Evolutionary conservation across 495 filamentous ascomycete genomes (phyloP).

Genomic region (Aspergillus bridgeri): DNA sequence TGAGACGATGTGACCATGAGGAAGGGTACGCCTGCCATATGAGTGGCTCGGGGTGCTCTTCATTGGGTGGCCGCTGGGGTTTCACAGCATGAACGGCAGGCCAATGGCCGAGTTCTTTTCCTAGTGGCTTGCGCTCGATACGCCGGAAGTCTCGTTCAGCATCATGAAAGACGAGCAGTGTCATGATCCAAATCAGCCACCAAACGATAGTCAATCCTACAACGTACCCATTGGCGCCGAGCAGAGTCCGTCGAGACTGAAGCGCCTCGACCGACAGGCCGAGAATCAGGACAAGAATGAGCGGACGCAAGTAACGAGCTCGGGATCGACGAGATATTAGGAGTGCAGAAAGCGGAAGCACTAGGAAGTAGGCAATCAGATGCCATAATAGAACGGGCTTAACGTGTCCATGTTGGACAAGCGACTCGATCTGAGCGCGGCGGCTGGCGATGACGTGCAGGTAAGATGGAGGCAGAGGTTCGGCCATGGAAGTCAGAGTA

Average conservation of each 20-base stretch:
- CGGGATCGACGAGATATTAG: conserved; percentile 28
- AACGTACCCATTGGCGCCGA: conserved; percentile 63
- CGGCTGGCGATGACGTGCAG: conserved; percentile 14
- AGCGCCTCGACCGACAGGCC: conserved; percentile 40
- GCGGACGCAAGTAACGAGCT: conserved; percentile 41
- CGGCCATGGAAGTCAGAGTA: conserved; percentile 22
- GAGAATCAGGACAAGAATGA: conserved; percentile 52
- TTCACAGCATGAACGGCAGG: no score
- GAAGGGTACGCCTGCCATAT: conserved; percentile 73
- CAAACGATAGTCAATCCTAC: conserved; percentile 63
- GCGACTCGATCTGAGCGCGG: conserved; percentile 16
- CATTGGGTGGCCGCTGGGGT: background rate
- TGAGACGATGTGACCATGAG: conserved; percentile 57
- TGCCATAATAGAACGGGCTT: conserved; percentile 42
- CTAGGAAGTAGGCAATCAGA: conserved; percentile 23
- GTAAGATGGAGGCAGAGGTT: conserved; percentile 13
- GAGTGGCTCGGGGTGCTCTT: conserved; percentile 11
- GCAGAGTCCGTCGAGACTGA: conserved; percentile 44
- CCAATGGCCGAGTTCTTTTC: no score
- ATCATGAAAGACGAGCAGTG: conserved; percentile 60
- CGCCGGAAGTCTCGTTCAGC: conserved; percentile 64
- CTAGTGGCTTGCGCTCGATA: conserved; percentile 42
- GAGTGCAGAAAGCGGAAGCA: conserved; percentile 30
- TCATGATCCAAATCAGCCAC: conserved; percentile 61
- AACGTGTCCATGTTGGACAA: conserved; percentile 28